phyloP scores from a whole-genome alignment of 148 eudicot species.

The Fagopyrum homotropicum region DNA sequence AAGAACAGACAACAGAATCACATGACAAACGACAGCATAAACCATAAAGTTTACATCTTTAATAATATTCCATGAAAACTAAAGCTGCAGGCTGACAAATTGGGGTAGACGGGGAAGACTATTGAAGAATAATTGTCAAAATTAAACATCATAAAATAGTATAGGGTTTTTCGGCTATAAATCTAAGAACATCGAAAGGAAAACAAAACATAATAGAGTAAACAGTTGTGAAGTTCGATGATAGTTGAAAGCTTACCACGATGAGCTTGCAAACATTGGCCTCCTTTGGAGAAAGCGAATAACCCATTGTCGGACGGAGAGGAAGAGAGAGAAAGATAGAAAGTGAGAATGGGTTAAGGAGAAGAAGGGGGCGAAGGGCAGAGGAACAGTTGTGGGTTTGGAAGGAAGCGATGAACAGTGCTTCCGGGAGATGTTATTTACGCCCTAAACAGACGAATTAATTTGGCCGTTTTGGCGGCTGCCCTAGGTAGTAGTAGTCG shows the following conservation, averaged over 20 bases:
- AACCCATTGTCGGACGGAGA: conserved; percentile 52
- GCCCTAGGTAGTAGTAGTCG: too few species aligned
- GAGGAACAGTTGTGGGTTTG: too few species aligned
- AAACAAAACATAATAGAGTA: neutral
- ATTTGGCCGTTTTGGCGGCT: too few species aligned
- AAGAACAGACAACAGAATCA: too few species aligned
- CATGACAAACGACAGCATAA: neutral
- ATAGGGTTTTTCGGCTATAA: neutral
- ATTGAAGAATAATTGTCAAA: neutral
- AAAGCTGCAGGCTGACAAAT: neutral
- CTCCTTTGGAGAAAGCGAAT: conserved; percentile 85
- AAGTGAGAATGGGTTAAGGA: conserved; percentile 30
- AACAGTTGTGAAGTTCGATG: conserved; percentile 5
- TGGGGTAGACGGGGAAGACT: neutral
- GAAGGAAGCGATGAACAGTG: too few species aligned
- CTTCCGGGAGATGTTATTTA: too few species aligned
- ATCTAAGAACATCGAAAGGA: neutral
- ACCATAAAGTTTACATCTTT: conserved; percentile 9
- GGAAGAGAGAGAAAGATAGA: conserved; percentile 19
- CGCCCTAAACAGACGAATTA: too few species aligned
- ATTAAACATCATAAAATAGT: neutral
- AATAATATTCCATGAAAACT: neutral
- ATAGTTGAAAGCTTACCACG: conserved; percentile 47
- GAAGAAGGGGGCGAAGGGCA: too few species aligned
- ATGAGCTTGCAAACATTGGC: conserved; percentile 95